These are phyloP conservation scores for Sphaerulina musiva DNA, from an alignment of 2,329 filamentous ascomycete genomes.

Conservation along the genomic window DNA sequence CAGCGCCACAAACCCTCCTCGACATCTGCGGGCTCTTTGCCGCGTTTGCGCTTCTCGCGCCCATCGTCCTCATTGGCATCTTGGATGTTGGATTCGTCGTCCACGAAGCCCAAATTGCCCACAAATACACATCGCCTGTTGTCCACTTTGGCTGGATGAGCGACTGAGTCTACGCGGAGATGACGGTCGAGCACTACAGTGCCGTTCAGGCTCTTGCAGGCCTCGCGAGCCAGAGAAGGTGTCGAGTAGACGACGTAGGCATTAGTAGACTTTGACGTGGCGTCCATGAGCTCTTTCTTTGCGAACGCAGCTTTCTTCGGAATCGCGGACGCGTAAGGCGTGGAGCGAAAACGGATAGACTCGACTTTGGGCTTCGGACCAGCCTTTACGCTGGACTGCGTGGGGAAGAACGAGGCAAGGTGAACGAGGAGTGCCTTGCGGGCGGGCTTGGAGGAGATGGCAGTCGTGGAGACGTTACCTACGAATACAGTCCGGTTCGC, in stretches of 20 bases:
- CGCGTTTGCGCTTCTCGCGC: constrained; percentile 58
- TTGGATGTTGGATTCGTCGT: constrained; percentile 70
- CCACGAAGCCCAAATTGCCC: constrained; percentile 91
- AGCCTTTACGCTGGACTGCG: constrained; percentile 41
- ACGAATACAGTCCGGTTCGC: constrained; percentile 86
- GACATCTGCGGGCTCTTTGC: constrained; percentile 67
- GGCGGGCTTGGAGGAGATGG: constrained; percentile 72
- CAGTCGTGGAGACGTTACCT: constrained; percentile 77
- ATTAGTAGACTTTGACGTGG: constrained; percentile 87
- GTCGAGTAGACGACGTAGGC: constrained; percentile 89
- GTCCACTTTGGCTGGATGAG: constrained; percentile 75
- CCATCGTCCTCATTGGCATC: constrained; percentile 57
- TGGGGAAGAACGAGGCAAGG: constrained; percentile 65
- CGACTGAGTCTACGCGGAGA: constrained; percentile 81
- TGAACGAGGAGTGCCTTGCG: constrained; percentile 73
- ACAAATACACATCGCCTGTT: constrained; percentile 91
- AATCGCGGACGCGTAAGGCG: constrained; percentile 72
- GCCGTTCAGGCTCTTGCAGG: constrained; percentile 73
- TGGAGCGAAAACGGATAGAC: constrained; percentile 89
- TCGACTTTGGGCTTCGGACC: constrained; percentile 65
- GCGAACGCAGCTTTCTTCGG: constrained; percentile 94
- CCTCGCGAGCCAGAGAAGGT: constrained; percentile 65
- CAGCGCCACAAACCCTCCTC: constrained; percentile 89
- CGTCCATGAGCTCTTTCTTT: constrained; percentile 80
- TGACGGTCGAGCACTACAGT: constrained; percentile 78